Evolutionary conservation across 2,329 filamentous ascomycete genomes (phyloP), one percentile per base, ranked within the genome.

Genomic region (Penicillium sp.): DNA sequence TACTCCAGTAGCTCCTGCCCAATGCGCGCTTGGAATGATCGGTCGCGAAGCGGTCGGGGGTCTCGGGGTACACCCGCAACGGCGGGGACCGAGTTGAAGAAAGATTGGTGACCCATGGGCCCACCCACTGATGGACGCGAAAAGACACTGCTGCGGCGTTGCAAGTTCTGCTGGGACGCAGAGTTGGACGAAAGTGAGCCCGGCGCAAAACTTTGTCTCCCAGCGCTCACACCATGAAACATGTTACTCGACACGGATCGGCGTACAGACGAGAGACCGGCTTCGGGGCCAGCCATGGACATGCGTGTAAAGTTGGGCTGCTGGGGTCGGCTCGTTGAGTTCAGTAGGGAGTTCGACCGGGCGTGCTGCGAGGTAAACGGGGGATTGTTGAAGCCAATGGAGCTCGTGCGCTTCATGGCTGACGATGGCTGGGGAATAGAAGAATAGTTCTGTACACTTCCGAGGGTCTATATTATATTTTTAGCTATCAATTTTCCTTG

Each of bases 1-100:
- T 96, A 99, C 68, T 99, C 95, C 68, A 96, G 81, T 59, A 99
- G 80, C 72, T 99, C 93, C 70, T 95, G 91, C 8, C 90, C 92
- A 77, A 99, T 93, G 60, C 89, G 88, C 33, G 88, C 85, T 74
- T 96, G 91, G 69, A 91, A 96, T 24, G 86, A 85, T 40, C 91
- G 85, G 73, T 98, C 92, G 73, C 89, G 91, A 57, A 98, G 82
- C 15, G 93, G 91, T 60, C 96, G 87, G 1, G 95, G 94, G 73
- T 99, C 96, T 64, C 88, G 86, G 0, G 93, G 92, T 2, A 94
- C 89, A 61, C 91, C 92, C 1, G 93, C 92, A 4, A 91, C 86
- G 61, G 90, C 88, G 3, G 92, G 92, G 24, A 89, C 91, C 65
- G 93, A 91, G 70, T 93, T 91, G 78, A 99, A 99, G 83, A 99